Evolutionary conservation across 345 rosid genomes (phyloP), one percentile per base, ranked within the genome.

Genomic region (Jatropha curcas): DNA sequence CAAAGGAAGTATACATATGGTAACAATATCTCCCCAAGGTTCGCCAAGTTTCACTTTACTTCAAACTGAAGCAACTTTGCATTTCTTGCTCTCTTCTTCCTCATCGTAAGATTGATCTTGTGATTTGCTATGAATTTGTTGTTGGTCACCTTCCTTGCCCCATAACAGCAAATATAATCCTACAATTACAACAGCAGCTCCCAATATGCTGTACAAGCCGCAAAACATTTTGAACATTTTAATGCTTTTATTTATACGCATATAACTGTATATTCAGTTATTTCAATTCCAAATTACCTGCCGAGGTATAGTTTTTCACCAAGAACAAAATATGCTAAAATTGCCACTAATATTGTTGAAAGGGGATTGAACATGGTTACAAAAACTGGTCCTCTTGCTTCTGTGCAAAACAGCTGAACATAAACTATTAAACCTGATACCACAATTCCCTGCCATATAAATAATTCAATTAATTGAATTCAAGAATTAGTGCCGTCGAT

Each of bases 361-460:
- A 90, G 76, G 4, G 92, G 90, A 77, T 77, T 86, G 78, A 90
- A 88, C 86, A 88, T 80, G 79, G 94, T 83, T 22, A 81, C 90
- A 56, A 85, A 90, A 35, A 88, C 90, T 2, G 92, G 87, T 28
- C 85, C 94, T 71, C 76, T 88, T 64, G 59, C 74, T 74, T 80
- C 76, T 46, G 87, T 88, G 87, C 94, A 88, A 92, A 90, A 85
- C 7, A 86, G 72, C 68, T 85, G 89, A 48, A 80, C 1, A 74
- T 74, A 82, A 67, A 83, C 52, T 17, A 77, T 65, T 19, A 85
- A 14, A 5, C 94, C 90, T 2, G 89, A 87, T 67, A 71, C 55
- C 28, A 84, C 84, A 69, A 89, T 86, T 58, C 87, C 94, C 94
- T 89, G 87, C 67, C 51, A 57, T 65, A 9, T 41, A 13, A 39